Percentiles rank a stretch among this genome's conserved stretches.
Conservation (phyloP, 805 yeast genomes). For the Candida orba region DNA sequence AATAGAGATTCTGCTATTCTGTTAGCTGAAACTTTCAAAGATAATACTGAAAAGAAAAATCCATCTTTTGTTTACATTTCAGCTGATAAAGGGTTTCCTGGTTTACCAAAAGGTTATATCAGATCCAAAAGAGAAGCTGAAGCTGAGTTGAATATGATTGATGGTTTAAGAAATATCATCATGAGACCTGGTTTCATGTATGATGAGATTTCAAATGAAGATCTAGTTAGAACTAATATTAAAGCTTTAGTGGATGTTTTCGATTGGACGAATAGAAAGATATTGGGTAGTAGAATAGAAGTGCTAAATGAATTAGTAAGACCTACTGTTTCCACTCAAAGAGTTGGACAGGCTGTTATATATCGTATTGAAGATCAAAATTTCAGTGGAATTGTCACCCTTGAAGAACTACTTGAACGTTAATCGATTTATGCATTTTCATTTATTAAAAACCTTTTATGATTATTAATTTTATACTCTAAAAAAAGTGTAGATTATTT, state of each 20-base stretch:
- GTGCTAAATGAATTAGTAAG: conserved; percentile 42
- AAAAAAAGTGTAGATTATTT: neutral
- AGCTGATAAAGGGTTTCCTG: conserved; percentile 67
- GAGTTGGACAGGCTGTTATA: conserved; percentile 54
- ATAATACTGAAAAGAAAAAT: conserved; percentile 18
- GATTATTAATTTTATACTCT: neutral
- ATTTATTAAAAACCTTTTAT: too few relatives aligned
- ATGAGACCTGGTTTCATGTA: conserved; percentile 82
- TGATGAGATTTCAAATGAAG: conserved; percentile 37
- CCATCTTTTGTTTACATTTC: conserved; percentile 68
- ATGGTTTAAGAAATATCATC: conserved; percentile 51
- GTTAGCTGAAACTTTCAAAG: conserved; percentile 48
- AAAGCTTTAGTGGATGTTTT: conserved; percentile 36
- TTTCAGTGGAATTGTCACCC: conserved; percentile 50
- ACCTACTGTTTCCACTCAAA: conserved; percentile 60
- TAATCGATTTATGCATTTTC: neutral
- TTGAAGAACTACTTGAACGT: conserved; percentile 39
- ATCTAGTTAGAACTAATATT: conserved; percentile 34
- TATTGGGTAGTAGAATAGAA: conserved; percentile 33
- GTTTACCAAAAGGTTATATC: conserved; percentile 65
- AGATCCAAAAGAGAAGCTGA: conserved; percentile 77
- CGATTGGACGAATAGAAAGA: conserved; percentile 34
- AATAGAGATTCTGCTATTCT: conserved; percentile 65
- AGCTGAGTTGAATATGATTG: conserved; percentile 37
- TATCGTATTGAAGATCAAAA: conserved; percentile 44